These are phyloP conservation scores for Leccinum fibrillosum DNA, from an alignment of 768 basidiomycete species.

Conservation along the genomic window DNA sequence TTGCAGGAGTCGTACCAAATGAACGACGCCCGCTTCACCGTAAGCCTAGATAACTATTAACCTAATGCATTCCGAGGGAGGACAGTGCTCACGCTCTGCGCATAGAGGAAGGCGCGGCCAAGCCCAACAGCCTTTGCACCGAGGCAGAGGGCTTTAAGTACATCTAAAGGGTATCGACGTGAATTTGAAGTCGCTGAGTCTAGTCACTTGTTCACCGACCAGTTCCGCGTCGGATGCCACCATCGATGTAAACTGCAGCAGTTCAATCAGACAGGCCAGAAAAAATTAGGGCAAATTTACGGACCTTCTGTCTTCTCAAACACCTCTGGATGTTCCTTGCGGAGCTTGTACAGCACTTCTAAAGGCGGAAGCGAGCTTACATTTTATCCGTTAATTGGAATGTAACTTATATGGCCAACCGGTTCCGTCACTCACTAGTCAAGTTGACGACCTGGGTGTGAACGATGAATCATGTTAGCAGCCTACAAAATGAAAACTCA, in stretches of 20 bases:
- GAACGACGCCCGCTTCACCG: conserved; percentile 66
- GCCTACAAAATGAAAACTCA: conserved; percentile 19
- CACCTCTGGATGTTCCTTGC: conserved; percentile 69
- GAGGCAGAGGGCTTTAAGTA: conserved; percentile 86
- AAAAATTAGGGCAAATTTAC: conserved; percentile 1
- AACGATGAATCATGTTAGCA: background rate
- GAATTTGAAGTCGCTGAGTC: background rate
- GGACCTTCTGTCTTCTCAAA: conserved; percentile 68
- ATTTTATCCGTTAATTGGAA: conserved; percentile 12
- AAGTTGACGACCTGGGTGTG: conserved; percentile 59
- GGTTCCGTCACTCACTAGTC: conserved; percentile 55
- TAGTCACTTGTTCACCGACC: conserved; percentile 36
- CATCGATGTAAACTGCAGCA: conserved; percentile 77
- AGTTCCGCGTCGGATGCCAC: conserved; percentile 71
- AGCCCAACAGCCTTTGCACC: conserved; percentile 87
- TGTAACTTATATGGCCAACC: background rate
- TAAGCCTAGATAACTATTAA: conserved; percentile 52
- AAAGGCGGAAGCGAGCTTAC: conserved; percentile 70
- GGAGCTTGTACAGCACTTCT: conserved; percentile 73
- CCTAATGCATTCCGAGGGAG: background rate
- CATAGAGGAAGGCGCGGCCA: conserved; percentile 83
- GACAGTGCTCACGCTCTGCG: conserved; percentile 60
- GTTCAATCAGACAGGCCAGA: conserved; percentile 4
- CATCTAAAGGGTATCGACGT: conserved; percentile 45
- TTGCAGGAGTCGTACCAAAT: conserved; percentile 63